Percentiles rank a stretch among this genome's conserved stretches.
These are phyloP conservation scores for Pyrenophora tritici-repentis DNA, from an alignment of 2,329 filamentous ascomycete species.

Conservation along the genomic window DNA sequence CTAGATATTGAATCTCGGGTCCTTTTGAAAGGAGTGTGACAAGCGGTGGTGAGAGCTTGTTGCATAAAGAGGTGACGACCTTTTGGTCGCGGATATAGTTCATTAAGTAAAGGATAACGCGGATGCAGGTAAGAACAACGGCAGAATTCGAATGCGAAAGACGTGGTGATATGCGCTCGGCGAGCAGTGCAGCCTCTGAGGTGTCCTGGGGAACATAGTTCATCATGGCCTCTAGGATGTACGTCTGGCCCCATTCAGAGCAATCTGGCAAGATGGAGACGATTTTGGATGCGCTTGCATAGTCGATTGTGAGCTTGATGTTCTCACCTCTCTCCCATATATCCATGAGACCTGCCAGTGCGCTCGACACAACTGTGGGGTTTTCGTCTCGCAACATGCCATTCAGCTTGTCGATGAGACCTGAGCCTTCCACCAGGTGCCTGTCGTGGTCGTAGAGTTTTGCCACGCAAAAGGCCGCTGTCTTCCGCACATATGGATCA, in stretches of 20 bases:
- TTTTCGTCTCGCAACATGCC: constrained; percentile 91
- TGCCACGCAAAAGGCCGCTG: constrained; percentile 92
- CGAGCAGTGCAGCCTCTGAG: constrained; percentile 83
- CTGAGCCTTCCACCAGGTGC: constrained; percentile 84
- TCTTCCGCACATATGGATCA: constrained; percentile 97
- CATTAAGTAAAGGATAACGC: constrained; percentile 96
- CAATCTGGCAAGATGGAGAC: constrained; percentile 95
- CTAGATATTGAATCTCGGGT: constrained; percentile 97
- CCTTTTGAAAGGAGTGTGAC: constrained; percentile 95
- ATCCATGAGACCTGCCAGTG: constrained; percentile 88
- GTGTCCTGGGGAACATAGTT: constrained; percentile 94
- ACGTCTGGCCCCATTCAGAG: constrained; percentile 99
- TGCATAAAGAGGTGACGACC: constrained; percentile 82
- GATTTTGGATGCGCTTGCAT: constrained; percentile 96
- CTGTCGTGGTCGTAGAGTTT: constrained; percentile 98
- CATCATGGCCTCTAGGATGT: constrained; percentile 97
- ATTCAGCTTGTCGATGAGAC: constrained; percentile 91
- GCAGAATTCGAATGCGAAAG: constrained; percentile 96
- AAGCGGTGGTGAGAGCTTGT: constrained; percentile 91
- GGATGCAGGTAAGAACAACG: constrained; percentile 93
- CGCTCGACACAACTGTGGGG: constrained; percentile 94
- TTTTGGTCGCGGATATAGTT: constrained; percentile 96
- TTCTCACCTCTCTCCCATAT: constrained; percentile 98
- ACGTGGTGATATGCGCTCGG: constrained; percentile 92
- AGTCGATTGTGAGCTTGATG: constrained; percentile 98